Conservation (phyloP, 2,329 filamentous ascomycete genomes). For the Trichoderma sp. region DNA sequence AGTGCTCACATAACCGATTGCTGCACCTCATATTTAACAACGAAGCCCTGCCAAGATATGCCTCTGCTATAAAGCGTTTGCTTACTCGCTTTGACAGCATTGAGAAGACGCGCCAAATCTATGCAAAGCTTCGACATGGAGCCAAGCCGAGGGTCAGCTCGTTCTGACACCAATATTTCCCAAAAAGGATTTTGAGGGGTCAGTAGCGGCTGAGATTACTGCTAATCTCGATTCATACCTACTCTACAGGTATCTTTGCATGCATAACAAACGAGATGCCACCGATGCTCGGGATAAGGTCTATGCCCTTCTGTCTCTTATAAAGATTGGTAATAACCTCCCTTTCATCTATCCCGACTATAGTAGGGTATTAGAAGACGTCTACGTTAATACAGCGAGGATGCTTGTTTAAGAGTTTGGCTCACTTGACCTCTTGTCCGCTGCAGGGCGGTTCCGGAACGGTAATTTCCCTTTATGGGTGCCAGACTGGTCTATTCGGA, state of each 20-base stretch:
- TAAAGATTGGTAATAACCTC: not conserved
- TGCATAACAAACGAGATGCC: not conserved
- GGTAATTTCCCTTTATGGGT: not conserved
- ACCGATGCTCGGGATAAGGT: conserved; percentile 1
- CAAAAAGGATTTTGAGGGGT: not conserved
- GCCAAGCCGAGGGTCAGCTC: not conserved
- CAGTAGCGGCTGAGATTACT: not conserved
- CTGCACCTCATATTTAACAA: not conserved
- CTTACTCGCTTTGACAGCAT: not conserved
- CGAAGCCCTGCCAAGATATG: not conserved
- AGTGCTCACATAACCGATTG: not conserved
- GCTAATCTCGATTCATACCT: not conserved
- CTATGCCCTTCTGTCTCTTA: not conserved
- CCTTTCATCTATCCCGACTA: not conserved
- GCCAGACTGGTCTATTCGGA: not conserved
- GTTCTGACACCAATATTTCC: not conserved
- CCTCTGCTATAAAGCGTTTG: not conserved
- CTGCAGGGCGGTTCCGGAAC: not conserved
- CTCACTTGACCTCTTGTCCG: not conserved
- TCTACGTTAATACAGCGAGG: not conserved
- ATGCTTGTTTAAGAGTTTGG: not conserved
- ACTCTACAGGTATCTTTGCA: not conserved
- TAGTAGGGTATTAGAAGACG: not conserved
- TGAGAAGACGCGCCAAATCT: not conserved
- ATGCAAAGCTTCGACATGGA: not conserved